These are phyloP conservation scores for Aquilaria agallochum DNA, from an alignment of 441 rosid genomes.

Conservation along the genomic window DNA sequence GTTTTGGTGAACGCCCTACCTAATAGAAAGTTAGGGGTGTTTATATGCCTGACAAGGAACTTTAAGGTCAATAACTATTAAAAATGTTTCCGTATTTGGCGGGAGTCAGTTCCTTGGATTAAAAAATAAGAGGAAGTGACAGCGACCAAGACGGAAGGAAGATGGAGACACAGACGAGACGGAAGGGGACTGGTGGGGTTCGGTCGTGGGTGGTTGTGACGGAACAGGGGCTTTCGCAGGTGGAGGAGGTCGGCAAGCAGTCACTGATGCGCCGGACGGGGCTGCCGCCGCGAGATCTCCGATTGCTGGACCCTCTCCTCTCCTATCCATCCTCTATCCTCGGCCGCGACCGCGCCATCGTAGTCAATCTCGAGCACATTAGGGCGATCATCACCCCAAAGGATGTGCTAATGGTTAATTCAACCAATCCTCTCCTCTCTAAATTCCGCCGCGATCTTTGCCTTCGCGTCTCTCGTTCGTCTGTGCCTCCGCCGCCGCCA, in stretches of 20 bases:
- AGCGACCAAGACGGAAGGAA: too few relatives aligned
- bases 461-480: conserved; percentile 22
- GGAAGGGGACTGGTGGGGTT: conserved; percentile 24
- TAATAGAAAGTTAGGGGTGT: too few relatives aligned
- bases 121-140: too few relatives aligned
- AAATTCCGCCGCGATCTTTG: conserved; percentile 37
- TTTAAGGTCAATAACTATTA: too few relatives aligned
- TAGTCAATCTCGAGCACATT: conserved; percentile 48
- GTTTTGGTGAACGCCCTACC: too few relatives aligned
- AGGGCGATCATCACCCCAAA: conserved; percentile 45
- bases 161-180: conserved; percentile 13
- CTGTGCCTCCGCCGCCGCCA: conserved; percentile 1
- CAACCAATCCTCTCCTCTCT: conserved; percentile 33
- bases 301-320: conserved; percentile 43
- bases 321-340: conserved; percentile 51
- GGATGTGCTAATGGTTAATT: conserved; percentile 39
- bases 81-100: too few relatives aligned
- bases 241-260: conserved; percentile 43
- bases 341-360: conserved; percentile 48
- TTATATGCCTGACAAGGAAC: too few relatives aligned
- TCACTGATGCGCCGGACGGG: conserved; percentile 48
- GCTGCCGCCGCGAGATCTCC: conserved; percentile 44
- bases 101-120: too few relatives aligned
- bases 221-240: conserved; percentile 23
- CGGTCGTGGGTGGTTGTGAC: conserved; percentile 40